Evolutionary conservation across 495 filamentous ascomycete species (phyloP).

Genomic region (Cladorrhinum samala): DNA sequence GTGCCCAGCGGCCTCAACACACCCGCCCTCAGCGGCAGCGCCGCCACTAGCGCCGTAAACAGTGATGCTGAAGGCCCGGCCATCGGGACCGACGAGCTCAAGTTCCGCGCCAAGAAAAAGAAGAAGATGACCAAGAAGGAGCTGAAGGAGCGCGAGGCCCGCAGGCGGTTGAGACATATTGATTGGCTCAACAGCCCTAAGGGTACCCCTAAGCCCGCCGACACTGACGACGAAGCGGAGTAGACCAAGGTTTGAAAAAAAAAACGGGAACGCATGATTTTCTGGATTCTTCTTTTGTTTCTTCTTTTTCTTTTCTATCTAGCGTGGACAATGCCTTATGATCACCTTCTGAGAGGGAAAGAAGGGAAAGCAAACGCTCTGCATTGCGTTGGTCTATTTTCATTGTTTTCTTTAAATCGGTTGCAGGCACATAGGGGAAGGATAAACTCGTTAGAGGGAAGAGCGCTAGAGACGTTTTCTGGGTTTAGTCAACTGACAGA

Average conservation of each 20-base stretch:
- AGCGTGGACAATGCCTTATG: not conserved
- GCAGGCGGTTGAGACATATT: constrained; percentile 85
- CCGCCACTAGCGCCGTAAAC: constrained; percentile 61
- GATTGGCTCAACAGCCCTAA: constrained; percentile 82
- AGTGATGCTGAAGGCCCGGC: constrained; percentile 70
- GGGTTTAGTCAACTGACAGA: not conserved
- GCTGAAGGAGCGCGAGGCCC: constrained; percentile 83
- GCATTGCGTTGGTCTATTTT: not conserved
- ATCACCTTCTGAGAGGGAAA: not conserved
- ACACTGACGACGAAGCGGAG: constrained; percentile 73
- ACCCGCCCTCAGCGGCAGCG: constrained; percentile 29
- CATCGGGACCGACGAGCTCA: constrained; percentile 51
- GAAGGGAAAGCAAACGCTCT: not conserved
- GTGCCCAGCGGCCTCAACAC: constrained; percentile 42
- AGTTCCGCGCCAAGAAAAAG: constrained; percentile 88
- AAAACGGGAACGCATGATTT: not conserved
- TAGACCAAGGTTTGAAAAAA: not conserved
- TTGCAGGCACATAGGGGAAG: not conserved
- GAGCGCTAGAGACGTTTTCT: constrained; percentile 6
- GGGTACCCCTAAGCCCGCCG: constrained; percentile 69
- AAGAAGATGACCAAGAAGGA: constrained; percentile 98
- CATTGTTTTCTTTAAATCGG: not conserved
- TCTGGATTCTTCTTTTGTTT: not conserved
- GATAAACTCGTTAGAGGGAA: not conserved
- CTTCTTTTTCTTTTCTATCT: not conserved